These are phyloP conservation scores for Malassezia sp. DNA, from an alignment of 1,284 basidiomycete genomes.

Conservation along the genomic window DNA sequence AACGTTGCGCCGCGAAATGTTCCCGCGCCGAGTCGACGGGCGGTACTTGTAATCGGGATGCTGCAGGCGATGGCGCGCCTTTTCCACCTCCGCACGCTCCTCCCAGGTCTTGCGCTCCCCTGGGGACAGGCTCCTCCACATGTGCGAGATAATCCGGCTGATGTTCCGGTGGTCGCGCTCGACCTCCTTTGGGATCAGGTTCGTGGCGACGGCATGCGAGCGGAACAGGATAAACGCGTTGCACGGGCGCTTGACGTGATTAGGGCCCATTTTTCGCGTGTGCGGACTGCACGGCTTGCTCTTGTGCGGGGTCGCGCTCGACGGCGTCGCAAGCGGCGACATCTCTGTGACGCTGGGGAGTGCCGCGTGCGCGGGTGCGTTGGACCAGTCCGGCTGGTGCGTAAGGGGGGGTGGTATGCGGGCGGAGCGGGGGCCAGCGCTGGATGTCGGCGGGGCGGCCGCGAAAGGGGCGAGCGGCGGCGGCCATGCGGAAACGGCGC, in stretches of 20 bases:
- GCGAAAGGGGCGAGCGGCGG: too few relatives aligned
- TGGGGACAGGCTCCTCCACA: slow-evolving; percentile 35
- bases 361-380: too few relatives aligned
- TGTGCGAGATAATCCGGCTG: slow-evolving; percentile 51
- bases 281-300: too few relatives aligned
- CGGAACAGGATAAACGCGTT: slow-evolving; percentile 93
- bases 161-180: slow-evolving; percentile 67
- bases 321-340: too few relatives aligned
- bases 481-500: too few relatives aligned
- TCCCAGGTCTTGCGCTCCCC: slow-evolving; percentile 32
- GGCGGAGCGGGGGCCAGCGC: too few relatives aligned
- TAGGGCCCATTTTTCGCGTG: slow-evolving; percentile 30
- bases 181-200: slow-evolving; percentile 65
- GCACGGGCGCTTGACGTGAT: slow-evolving; percentile 75
- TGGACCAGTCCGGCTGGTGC: too few relatives aligned
- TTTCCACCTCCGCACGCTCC: slow-evolving; percentile 28
- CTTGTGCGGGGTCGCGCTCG: too few relatives aligned
- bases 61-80: slow-evolving; percentile 26
- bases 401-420: too few relatives aligned
- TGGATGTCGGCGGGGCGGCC: too few relatives aligned
- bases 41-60: slow-evolving; percentile 40
- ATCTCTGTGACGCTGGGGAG: too few relatives aligned
- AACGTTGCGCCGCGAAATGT: slow-evolving; percentile 21
- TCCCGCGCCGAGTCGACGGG: slow-evolving; percentile 21
- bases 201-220: slow-evolving; percentile 68